Conservation (phyloP, 2,329 filamentous ascomycete genomes). For the Phyllosticta citrichinensis region DNA sequence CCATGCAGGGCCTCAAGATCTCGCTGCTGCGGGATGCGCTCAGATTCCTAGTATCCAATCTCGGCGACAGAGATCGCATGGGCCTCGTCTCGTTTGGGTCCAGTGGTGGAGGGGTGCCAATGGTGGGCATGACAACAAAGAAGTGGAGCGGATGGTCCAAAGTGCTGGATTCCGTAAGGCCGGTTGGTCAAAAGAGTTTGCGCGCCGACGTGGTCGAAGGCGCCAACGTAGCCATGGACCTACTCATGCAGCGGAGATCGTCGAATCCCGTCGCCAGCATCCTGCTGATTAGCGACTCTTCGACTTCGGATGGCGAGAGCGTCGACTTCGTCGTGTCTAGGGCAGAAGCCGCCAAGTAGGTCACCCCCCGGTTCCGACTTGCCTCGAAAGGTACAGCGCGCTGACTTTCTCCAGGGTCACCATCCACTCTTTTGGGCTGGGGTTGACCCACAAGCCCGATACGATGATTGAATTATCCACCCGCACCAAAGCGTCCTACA, state of each 20-base stretch:
- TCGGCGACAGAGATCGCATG: constrained; percentile 93
- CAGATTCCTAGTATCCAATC: constrained; percentile 78
- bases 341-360: constrained; percentile 91
- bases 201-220: constrained; percentile 95
- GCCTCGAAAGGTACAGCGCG: not conserved
- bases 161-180: constrained; percentile 76
- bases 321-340: constrained; percentile 96
- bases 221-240: constrained; percentile 95
- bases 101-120: constrained; percentile 79
- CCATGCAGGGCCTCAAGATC: constrained; percentile 99
- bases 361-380: constrained; percentile 16
- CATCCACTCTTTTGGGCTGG: constrained; percentile 92
- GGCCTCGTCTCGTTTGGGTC: constrained; percentile 95
- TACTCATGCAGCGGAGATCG: constrained; percentile 94
- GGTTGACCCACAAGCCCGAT: constrained; percentile 94
- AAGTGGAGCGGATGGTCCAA: constrained; percentile 86
- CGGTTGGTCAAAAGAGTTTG: constrained; percentile 92
- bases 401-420: constrained; percentile 52
- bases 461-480: constrained; percentile 97
- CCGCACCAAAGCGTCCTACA: constrained; percentile 91
- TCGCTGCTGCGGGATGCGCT: constrained; percentile 85
- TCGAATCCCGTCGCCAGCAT: constrained; percentile 94
- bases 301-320: constrained; percentile 85
- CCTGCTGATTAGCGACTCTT: constrained; percentile 93
- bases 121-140: constrained; percentile 98